Evolutionary conservation across 257 asterid genomes (phyloP).

Genomic region (Galeopsis tetrahit): DNA sequence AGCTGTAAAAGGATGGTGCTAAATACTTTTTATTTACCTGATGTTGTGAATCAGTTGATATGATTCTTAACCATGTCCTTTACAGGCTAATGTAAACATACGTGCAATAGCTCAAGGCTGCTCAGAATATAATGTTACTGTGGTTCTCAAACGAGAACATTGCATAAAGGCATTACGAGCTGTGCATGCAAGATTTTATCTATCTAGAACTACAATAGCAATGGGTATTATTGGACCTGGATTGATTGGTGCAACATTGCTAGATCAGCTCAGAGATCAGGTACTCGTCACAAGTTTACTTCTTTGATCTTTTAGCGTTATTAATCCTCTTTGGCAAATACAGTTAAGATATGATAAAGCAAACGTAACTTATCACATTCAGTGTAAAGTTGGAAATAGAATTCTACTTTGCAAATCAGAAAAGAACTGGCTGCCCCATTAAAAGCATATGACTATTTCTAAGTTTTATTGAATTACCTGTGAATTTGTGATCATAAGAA

Average conservation of each 20-base stretch:
- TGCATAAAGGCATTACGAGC: constrained; percentile 94
- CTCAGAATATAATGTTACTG: constrained; percentile 93
- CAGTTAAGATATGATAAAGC: constrained; percentile 11
- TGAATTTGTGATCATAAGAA: neutral
- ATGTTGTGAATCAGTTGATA: constrained; percentile 17
- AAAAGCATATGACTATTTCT: neutral
- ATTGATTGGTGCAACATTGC: constrained; percentile 91
- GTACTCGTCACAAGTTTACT: constrained; percentile 38
- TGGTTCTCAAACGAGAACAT: constrained; percentile 90
- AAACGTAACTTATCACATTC: constrained; percentile 7
- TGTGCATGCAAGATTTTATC: constrained; percentile 96
- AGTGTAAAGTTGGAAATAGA: constrained; percentile 1
- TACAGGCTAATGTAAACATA: constrained; percentile 94
- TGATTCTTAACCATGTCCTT: constrained; percentile 32
- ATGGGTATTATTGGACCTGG: constrained; percentile 99
- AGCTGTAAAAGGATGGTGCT: neutral
- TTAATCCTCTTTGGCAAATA: neutral
- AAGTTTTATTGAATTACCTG: constrained; percentile 12
- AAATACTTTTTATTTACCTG: constrained; percentile 7
- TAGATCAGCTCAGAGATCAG: constrained; percentile 97
- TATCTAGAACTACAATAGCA: constrained; percentile 89
- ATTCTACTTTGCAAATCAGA: neutral
- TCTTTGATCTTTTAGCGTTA: neutral
- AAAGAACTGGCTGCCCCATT: neutral
- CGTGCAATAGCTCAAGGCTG: constrained; percentile 99